A percentile compares a stretch with the other conserved stretches of the same genome.
phyloP scores from a whole-genome alignment of 192 early-diverging fungal species.

The Helicostylum pulchrum region DNA sequence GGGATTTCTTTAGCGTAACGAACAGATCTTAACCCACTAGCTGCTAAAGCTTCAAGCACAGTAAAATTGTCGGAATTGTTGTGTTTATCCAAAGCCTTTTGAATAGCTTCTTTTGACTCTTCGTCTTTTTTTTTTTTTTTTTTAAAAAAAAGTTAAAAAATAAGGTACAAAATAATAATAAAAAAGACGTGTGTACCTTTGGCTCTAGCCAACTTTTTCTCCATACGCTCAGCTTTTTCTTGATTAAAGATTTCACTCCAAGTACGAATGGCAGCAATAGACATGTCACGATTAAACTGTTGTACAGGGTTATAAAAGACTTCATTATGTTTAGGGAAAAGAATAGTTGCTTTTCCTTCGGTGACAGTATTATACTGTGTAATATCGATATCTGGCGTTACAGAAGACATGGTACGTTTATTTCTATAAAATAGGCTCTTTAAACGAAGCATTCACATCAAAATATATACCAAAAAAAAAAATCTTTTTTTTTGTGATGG shows the following conservation, averaged over 20 bases:
- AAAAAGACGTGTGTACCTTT: slow-evolving; percentile 21
- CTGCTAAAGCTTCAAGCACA: slow-evolving; percentile 91
- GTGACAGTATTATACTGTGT: slow-evolving; percentile 58
- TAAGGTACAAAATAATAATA: not conserved
- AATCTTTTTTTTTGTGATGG: not conserved
- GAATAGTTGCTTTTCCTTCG: slow-evolving; percentile 79
- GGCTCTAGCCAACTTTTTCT: slow-evolving; percentile 48
- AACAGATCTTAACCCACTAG: slow-evolving; percentile 91
- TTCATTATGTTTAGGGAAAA: slow-evolving; percentile 81
- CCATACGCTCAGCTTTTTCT: slow-evolving; percentile 53
- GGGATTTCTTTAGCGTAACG: slow-evolving; percentile 96
- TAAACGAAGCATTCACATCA: not conserved
- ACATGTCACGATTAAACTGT: slow-evolving; percentile 97
- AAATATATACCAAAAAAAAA: not conserved
- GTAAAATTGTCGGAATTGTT: slow-evolving; percentile 40
- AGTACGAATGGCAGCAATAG: slow-evolving; percentile 90
- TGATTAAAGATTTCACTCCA: slow-evolving; percentile 80
- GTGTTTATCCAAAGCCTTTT: slow-evolving; percentile 13
- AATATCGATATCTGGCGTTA: slow-evolving; percentile 27
- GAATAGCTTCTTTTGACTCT: not conserved
- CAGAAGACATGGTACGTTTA: not conserved
- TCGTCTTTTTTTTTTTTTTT: not conserved
- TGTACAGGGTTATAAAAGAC: slow-evolving; percentile 99
- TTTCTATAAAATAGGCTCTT: not conserved
- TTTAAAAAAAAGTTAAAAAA: not conserved